Evolutionary conservation across 169 alveolate species (phyloP), one percentile per base, ranked within the genome.

Genomic region (Plasmodium chabaudi): DNA sequence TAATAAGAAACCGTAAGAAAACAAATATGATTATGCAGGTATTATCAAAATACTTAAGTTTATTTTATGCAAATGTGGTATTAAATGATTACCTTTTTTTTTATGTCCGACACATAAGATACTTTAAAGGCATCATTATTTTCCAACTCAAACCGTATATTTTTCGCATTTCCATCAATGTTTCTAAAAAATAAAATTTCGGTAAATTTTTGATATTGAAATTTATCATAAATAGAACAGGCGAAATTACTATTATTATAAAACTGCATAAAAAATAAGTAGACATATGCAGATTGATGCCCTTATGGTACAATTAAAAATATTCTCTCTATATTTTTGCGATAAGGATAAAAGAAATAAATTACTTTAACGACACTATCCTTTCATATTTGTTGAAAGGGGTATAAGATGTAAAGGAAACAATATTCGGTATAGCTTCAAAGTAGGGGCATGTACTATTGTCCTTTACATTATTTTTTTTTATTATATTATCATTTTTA

Each of bases 301-400:
- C 7, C 42, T 3, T 34, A 34, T 34, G 42, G 7, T 0, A 34
- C 42, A 34, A 34, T 34, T 34, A 34, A 3, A 34, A 34, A 34
- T 34, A 34, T 34, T 34, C 42, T 34, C 42, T 34, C 1, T 34
- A 34, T 34, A 34, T 34, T 34, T 34, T 34, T 34, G 1, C 42
- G 6, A 34, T 34, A 34, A 34, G 1, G 7, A 34, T 34, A 34
- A 34, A 34, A 49, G 49, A 59, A 47, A 23, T 12, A 77, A 63
- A 47, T 77, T 77, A 77, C 88, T 77, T 77, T 61, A 77, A 49
- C 39, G 74, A 46, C 21, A 77, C 77, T 21, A 77, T 27, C 10
- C 63, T 63, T 47, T 77, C 88, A 67, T 77, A 77, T 77, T 77
- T 77, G 2, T 64, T 63, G 71, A 77, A 77, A 27, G 88, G 88